phyloP scores from a whole-genome alignment of 306 rosid species.

The Trifolium pratense region DNA sequence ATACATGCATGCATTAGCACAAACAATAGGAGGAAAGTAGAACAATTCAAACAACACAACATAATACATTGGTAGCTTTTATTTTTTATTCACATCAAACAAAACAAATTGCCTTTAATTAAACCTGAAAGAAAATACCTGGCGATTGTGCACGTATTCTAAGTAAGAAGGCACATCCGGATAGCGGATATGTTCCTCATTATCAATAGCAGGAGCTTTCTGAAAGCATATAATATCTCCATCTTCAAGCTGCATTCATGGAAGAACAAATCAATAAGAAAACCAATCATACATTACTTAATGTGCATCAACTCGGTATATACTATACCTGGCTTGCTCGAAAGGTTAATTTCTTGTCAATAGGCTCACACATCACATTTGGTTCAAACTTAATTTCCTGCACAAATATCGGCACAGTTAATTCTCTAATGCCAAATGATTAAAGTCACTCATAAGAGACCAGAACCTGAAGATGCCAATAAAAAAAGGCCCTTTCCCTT shows the following conservation, averaged over 20 bases:
- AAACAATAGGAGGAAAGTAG: background rate
- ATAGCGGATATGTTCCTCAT: background rate
- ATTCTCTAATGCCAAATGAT: constrained; percentile 5
- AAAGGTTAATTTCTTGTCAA: constrained; percentile 85
- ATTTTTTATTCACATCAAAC: background rate
- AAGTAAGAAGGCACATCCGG: background rate
- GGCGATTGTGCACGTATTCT: constrained; percentile 14
- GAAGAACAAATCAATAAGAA: background rate
- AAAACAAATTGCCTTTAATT: constrained; percentile 4
- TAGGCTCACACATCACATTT: constrained; percentile 92
- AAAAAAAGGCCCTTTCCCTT: constrained; percentile 1
- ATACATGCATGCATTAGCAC: constrained; percentile 18
- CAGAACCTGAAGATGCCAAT: constrained; percentile 8
- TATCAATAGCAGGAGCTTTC: background rate
- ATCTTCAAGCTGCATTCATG: background rate
- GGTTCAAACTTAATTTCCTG: constrained; percentile 99
- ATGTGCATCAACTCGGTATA: too few species aligned
- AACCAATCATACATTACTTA: too few species aligned
- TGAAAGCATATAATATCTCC: background rate
- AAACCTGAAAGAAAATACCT: constrained; percentile 57
- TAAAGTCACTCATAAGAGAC: constrained; percentile 12
- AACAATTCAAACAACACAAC: constrained; percentile 16
- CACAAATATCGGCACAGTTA: constrained; percentile 33
- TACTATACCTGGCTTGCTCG: constrained; percentile 74
- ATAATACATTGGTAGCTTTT: background rate